Evolutionary conservation across 202 grass and related monocot species (phyloP), one percentile per base, ranked within the genome.

Genomic region (Hordeum pubiflorum): DNA sequence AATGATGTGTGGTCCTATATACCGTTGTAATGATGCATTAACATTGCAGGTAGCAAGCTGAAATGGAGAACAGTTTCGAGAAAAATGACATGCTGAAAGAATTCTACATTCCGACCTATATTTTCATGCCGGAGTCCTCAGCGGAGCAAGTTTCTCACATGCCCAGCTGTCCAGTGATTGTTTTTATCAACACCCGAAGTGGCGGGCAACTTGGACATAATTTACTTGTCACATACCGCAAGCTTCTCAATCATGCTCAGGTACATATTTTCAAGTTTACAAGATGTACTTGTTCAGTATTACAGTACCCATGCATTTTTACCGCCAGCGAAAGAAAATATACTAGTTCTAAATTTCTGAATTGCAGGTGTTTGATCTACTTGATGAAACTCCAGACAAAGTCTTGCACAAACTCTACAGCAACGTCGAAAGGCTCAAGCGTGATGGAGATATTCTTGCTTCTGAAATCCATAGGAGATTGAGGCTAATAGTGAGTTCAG

Each of bases 161-260:
- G 73, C 96, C 96, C 3, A 90, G 26, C 31, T 99, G 87, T 84
- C 96, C 96, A 67, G 83, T 99, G 18, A 84, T 99, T 60, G 85
- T 95, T 87, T 99, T 99, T 79, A 88, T 99, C 77, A 99, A 96
- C 80, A 87, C 92, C 54, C 91, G 62, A 87, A 96, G 96, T 29
- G 92, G 92, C 44, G 96, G 96, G 6, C 92, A 96, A 73, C 89
- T 95, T 60, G 96, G 96, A 63, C 70, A 70, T 72, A 60, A 82
- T 73, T 83, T 99, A 40, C 86, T 99, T 83, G 83, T 80, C n/a
- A 90, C 92, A 52, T 93, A 87, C 62, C 87, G 87, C 55, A 77
- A 96, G 37, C 80, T 93, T 84, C 86, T 96, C 80, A 99, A 99
- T 79, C 84, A 72, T 69, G 80, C 86, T 79, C 92, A 96, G 92